Conservation (phyloP, 768 basidiomycete genomes). For the Collybia mongolica region DNA sequence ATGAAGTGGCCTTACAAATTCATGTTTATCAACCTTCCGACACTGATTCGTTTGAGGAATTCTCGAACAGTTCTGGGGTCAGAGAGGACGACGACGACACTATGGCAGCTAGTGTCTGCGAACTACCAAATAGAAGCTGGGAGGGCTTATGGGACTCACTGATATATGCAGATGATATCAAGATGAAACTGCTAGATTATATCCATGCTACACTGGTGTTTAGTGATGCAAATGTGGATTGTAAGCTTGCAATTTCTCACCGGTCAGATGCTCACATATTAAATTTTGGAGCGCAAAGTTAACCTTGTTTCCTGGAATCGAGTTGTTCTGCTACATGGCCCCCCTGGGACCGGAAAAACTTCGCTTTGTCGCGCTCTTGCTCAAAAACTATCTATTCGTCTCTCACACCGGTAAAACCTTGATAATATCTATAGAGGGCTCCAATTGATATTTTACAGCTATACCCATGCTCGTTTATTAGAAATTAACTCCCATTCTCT, state of each 20-base stretch:
- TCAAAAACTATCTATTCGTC: conserved; percentile 90
- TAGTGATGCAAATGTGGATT: conserved; percentile 84
- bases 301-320: conserved; percentile 97
- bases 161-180: conserved; percentile 83
- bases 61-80: conserved; percentile 53
- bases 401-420: conserved; percentile 69
- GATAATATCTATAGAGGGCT: background rate
- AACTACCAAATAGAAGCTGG: conserved; percentile 78
- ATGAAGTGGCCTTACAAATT: conserved; percentile 67
- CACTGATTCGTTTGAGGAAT: conserved; percentile 69
- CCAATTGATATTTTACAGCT: conserved; percentile 44
- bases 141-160: conserved; percentile 94
- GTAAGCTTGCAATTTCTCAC: conserved; percentile 40
- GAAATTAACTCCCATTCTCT: conserved; percentile 99
- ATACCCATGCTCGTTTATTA: conserved; percentile 81
- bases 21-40: conserved; percentile 87
- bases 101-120: conserved; percentile 87
- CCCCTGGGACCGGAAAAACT: conserved; percentile 97
- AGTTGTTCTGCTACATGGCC: conserved; percentile 91
- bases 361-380: conserved; percentile 92
- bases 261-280: background rate
- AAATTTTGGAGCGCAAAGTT: conserved; percentile 38
- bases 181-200: conserved; percentile 86
- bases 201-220: conserved; percentile 94
- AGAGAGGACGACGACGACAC: conserved; percentile 71